Evolutionary conservation across 2,329 filamentous ascomycete species (phyloP).

Genomic region (Aureobasidium uvarum): DNA sequence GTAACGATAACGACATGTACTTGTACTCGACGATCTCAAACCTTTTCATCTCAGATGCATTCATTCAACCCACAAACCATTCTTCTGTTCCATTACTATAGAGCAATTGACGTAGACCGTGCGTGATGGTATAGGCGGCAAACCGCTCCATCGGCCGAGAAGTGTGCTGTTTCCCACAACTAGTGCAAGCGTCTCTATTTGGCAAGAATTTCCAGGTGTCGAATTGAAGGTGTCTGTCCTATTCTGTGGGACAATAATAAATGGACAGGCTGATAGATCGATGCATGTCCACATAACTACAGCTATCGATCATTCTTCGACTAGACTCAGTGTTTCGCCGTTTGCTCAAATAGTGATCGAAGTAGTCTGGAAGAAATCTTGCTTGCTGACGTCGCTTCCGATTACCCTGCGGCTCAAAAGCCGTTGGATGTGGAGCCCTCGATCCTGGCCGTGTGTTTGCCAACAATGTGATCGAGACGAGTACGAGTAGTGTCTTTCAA

Average conservation of each 20-base stretch:
- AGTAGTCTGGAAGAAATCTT: not conserved
- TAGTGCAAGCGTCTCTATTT: not conserved
- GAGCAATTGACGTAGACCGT: no score
- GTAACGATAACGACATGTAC: slow-evolving; percentile 13
- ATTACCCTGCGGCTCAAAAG: not conserved
- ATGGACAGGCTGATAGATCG: not conserved
- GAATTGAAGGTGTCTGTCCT: no score
- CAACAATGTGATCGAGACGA: not conserved
- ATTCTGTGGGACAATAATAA: no score
- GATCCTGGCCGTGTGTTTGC: not conserved
- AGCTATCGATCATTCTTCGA: no score
- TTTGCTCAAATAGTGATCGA: not conserved
- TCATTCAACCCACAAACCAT: not conserved
- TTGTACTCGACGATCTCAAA: not conserved
- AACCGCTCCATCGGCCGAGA: not conserved
- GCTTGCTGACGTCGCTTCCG: not conserved
- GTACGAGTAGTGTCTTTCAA: no score
- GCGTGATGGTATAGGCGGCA: not conserved
- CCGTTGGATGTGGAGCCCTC: not conserved
- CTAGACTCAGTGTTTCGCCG: not conserved
- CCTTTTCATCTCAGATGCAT: not conserved
- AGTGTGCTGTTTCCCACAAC: not conserved
- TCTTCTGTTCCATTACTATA: no score
- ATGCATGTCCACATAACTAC: no score
- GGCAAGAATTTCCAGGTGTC: not conserved